Base-by-base conservation (phyloP, 2,329 filamentous ascomycete species). In the Hypoxylon sp. region DNA sequence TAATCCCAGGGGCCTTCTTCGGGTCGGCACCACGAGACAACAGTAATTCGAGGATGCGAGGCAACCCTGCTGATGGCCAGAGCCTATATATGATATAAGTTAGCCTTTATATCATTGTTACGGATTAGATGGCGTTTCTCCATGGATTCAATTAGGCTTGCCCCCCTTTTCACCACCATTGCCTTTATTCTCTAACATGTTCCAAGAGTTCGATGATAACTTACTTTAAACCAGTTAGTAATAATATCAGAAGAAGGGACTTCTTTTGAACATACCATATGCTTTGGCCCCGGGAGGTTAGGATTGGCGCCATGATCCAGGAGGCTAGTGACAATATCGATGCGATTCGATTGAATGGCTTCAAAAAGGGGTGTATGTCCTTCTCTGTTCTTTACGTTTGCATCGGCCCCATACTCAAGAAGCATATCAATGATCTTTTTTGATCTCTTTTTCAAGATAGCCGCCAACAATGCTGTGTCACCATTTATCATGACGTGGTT, bases 251-350 rank as follows among this genome's bases (percentile, higher is more conserved):
- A 44, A 52, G 6, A 7, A 17, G 3, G 42, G 35, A 17, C n/a
- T 2, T 2, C n/a, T 19, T 46, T 17, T 17, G n/a, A 10, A 62
- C 90, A 90, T 24, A 92, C 83, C 78, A 89, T 86, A 79, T 92
- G 88, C 77, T 91, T 91, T 10, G 89, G 89, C 0, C 88, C 89
- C 1, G 90, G 90, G 5, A 92, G 80, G 75, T 93, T 92, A 7
- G 89, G 86, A 72, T 92, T 86, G 1, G 90, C 91, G 2, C 86
- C 85, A 60, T 89, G 84, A 56, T 91, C 83, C 2, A 89, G 78
- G 15, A 88, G 76, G 2, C 80, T 75, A 0, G 77, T 80, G 68
- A 86, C 82, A 1, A 85, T 74, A 48, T 86, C 83, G 37, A 83
- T 67, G 32, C 85, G 81, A 24, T 82, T 81, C 5, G 78, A 78